These are phyloP conservation scores for Entrophospora sp. DNA, from an alignment of 192 early-diverging fungal species.

Conservation along the genomic window DNA sequence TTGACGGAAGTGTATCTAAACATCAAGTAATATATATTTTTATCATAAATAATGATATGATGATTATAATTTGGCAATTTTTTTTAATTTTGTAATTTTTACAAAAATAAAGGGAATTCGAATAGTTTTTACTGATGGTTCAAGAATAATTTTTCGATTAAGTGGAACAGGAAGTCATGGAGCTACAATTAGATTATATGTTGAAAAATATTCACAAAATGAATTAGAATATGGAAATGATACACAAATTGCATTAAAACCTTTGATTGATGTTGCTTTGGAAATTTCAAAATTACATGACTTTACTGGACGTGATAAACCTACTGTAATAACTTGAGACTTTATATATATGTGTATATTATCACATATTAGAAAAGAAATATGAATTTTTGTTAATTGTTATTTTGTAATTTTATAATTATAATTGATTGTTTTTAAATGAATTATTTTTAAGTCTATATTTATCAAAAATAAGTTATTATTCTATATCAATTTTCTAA, in stretches of 20 bases:
- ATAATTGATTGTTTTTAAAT: too few species aligned
- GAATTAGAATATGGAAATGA: constrained; percentile 49
- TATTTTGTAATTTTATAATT: too few species aligned
- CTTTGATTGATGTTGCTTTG: constrained; percentile 78
- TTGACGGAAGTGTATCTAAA: constrained; percentile 74
- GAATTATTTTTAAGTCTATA: too few species aligned
- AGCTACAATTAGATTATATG: constrained; percentile 92
- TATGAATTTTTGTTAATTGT: too few species aligned
- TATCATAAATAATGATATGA: constrained; percentile 2
- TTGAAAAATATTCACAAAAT: constrained; percentile 79
- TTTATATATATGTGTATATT: too few species aligned
- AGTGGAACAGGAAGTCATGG: constrained; percentile 93
- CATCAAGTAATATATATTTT: constrained; percentile 51
- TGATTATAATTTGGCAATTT: background rate
- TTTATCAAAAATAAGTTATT: too few species aligned
- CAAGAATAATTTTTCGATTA: constrained; percentile 85
- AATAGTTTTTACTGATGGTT: constrained; percentile 84
- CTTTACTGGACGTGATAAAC: constrained; percentile 78
- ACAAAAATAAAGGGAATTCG: constrained; percentile 60
- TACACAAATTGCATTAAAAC: constrained; percentile 79
- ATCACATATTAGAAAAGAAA: too few species aligned
- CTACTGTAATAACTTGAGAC: constrained; percentile 88
- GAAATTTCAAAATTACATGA: constrained; percentile 64
- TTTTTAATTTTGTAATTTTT: background rate
- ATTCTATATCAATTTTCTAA: too few species aligned